A percentile compares a stretch with the other conserved stretches of the same genome.
Conservation (phyloP, 495 filamentous ascomycete genomes). For the Hypoxylon subgilvum region DNA sequence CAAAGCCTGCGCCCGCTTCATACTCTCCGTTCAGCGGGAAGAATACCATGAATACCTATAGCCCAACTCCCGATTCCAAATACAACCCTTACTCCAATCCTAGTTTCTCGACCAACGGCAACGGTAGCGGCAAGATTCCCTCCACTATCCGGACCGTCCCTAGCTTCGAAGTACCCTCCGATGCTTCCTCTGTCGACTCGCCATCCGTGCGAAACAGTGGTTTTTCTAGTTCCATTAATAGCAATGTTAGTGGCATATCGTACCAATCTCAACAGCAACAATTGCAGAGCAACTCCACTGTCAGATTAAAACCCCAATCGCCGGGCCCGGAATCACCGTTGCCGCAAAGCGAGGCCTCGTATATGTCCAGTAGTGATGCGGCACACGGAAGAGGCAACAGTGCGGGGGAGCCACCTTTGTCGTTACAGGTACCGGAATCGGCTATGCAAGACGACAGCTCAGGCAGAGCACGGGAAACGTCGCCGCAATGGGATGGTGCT, state of each 20-base stretch:
- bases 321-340: slow-evolving; percentile 21
- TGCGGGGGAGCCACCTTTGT: slow-evolving; percentile 12
- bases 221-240: slow-evolving; percentile 56
- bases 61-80: slow-evolving; percentile 23
- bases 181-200: slow-evolving; percentile 39
- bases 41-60: slow-evolving; percentile 46
- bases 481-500: slow-evolving; percentile 69
- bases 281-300: slow-evolving; percentile 35
- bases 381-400: slow-evolving; percentile 22
- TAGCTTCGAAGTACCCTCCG: slow-evolving; percentile 50
- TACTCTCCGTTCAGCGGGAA: slow-evolving; percentile 44
- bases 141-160: slow-evolving; percentile 57
- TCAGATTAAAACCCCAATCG: slow-evolving; percentile 41
- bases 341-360: slow-evolving; percentile 23
- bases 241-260: slow-evolving; percentile 51
- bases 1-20: slow-evolving; percentile 44
- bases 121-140: slow-evolving; percentile 29
- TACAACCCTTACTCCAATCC: slow-evolving; percentile 19
- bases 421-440: slow-evolving; percentile 35
- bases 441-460: slow-evolving; percentile 43
- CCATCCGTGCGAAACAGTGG: slow-evolving; percentile 48
- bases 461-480: slow-evolving; percentile 23
- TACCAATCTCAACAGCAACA: slow-evolving; percentile 43
- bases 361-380: slow-evolving; percentile 31
- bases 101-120: slow-evolving; percentile 23